phyloP scores from a whole-genome alignment of 441 rosid species.

The Populus hybrid region DNA sequence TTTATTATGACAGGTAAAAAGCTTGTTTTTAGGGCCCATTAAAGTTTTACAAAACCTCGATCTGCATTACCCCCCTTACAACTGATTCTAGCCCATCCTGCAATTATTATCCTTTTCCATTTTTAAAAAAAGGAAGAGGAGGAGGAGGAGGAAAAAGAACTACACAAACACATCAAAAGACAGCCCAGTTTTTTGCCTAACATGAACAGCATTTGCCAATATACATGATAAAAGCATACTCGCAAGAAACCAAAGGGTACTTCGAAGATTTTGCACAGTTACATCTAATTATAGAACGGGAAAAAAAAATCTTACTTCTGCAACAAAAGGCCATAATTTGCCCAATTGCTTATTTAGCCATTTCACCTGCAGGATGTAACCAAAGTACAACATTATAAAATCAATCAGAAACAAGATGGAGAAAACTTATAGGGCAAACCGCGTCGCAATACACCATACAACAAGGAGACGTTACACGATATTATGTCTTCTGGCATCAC shows the following conservation, averaged over 20 bases:
- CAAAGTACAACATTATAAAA: neutral
- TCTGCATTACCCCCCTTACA: neutral
- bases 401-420: neutral
- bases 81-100: neutral
- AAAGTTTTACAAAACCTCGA: neutral
- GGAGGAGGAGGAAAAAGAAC: too few relatives aligned
- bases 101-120: too few relatives aligned
- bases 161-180: too few relatives aligned
- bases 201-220: neutral
- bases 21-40: neutral
- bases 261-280: neutral
- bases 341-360: constrained; percentile 25
- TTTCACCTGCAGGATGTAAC: constrained; percentile 53
- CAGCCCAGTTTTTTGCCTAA: neutral
- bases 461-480: neutral
- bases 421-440: neutral
- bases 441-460: neutral
- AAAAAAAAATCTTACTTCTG: constrained; percentile 61
- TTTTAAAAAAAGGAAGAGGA: too few relatives aligned
- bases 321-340: constrained; percentile 93
- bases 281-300: constrained; percentile 7
- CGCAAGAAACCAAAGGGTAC: neutral
- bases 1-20: neutral
- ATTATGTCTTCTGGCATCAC: neutral
- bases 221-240: neutral